Evolutionary conservation across 495 filamentous ascomycete species (phyloP), one percentile per base, ranked within the genome.

Genomic region (Xylaria venustula): DNA sequence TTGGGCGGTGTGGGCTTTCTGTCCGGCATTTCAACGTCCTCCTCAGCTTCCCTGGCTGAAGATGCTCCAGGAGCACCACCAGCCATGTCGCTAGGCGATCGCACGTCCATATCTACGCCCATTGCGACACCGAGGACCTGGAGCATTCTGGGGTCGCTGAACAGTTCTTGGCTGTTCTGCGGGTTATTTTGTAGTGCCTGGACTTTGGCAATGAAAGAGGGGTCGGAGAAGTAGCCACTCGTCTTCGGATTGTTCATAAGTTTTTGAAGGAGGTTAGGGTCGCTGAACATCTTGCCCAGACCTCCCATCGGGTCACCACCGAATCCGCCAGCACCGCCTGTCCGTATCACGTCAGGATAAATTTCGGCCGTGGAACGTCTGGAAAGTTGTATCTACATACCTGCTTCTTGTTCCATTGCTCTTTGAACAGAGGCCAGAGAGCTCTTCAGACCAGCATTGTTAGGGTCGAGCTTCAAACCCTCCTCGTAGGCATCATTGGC

Each of bases 161-260:
- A 88, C 64, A 94, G 85, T 44, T 85, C 82, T 40, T 91, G 89
- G 44, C 92, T 84, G 50, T 83, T 87, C 64, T 87, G 86, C 11
- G 93, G 93, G 74, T 96, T 93, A 58, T 88, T 77, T 74, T 88
- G 85, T 48, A 98, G 73, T 42, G 84, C 81, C 74, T 93, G 85
- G 50, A 98, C 81, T 77, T 96, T 97, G 25, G 80, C 77, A 90
- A 98, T 97, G 79, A 98, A 98, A 15, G 83, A 79, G 14, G 83
- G 81, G 71, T 98, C 95, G 30, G 84, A 88, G n/a, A 98, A 85
- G 47, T 88, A 84, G n/a, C 76, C 66, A 61, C 90, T 87, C 37
- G 94, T 98, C 83, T 97, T 97, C 32, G 94, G 94, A 76, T 98
- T 97, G 70, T 69, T 85, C 60, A 93, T 91, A 20, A 98, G 85